Evolutionary conservation across 2,329 filamentous ascomycete genomes (phyloP).

Genomic region (Aspergillus hiratsukae): DNA sequence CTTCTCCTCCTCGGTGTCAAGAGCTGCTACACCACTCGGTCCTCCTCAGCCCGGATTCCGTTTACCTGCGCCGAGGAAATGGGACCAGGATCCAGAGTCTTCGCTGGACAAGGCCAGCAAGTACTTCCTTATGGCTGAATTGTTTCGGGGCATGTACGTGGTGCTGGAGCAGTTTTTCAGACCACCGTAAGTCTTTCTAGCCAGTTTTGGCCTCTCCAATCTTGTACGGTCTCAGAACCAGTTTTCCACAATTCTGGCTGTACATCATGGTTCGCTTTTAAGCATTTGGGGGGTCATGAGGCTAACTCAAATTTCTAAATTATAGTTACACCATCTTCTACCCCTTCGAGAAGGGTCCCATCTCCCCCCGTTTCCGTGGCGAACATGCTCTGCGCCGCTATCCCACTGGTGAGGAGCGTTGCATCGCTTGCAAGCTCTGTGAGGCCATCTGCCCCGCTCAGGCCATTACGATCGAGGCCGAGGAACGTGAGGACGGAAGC

Average conservation of each 20-base stretch:
- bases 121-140: slow-evolving; percentile 94
- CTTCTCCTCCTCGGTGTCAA: slow-evolving; percentile 61
- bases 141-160: slow-evolving; percentile 97
- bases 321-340: slow-evolving; percentile 97
- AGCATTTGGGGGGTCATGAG: not conserved
- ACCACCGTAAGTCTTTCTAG: slow-evolving; percentile 70
- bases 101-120: slow-evolving; percentile 80
- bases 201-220: not conserved
- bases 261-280: not conserved
- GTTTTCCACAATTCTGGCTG: not conserved
- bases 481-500: slow-evolving; percentile 94
- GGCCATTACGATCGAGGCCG: slow-evolving; percentile 98
- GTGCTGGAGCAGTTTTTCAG: slow-evolving; percentile 97
- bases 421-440: slow-evolving; percentile 99
- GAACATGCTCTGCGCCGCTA: slow-evolving; percentile 96
- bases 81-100: slow-evolving; percentile 74
- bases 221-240: not conserved
- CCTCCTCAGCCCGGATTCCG: slow-evolving; percentile 79
- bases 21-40: slow-evolving; percentile 64
- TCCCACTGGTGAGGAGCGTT: slow-evolving; percentile 95
- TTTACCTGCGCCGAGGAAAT: slow-evolving; percentile 65
- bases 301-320: not conserved
- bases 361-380: slow-evolving; percentile 95
- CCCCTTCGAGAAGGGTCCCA: slow-evolving; percentile 97
- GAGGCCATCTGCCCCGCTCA: slow-evolving; percentile 97